Percentiles rank a stretch among this genome's conserved stretches.
phyloP scores from a whole-genome alignment of 2,329 filamentous ascomycete species.

The Orbilia brochopaga region DNA sequence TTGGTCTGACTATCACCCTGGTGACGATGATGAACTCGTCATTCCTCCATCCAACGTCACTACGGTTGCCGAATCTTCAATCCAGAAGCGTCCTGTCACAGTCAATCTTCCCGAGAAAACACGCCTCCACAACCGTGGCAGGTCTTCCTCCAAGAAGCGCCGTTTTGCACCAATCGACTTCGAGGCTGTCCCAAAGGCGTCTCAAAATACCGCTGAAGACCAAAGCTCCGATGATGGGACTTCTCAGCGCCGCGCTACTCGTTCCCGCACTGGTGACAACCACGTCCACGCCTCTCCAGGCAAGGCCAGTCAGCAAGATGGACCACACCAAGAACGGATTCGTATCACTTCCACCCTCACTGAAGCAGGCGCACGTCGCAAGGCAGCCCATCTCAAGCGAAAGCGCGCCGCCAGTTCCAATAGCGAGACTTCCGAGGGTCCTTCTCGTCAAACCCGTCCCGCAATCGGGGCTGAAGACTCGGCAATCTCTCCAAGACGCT shows the following conservation, averaged over 20 bases:
- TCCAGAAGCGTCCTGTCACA: conserved; percentile 7
- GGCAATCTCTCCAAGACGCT: too few relatives aligned
- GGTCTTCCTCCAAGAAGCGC: conserved; percentile 33
- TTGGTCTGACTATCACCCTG: too few relatives aligned
- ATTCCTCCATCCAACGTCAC: not conserved
- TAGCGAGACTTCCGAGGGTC: conserved; percentile 1
- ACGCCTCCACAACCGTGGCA: conserved; percentile 16
- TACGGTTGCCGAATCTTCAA: not conserved
- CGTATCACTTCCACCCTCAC: not conserved
- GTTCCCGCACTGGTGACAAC: conserved; percentile 3
- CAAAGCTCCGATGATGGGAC: conserved; percentile 13
- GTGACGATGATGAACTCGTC: not conserved
- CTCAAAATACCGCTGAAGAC: not conserved
- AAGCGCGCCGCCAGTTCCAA: not conserved
- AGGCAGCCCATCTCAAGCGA: not conserved
- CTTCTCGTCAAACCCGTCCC: not conserved
- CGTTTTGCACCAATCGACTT: conserved; percentile 27
- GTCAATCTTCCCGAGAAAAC: conserved; percentile 27
- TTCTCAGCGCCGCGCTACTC: conserved; percentile 6
- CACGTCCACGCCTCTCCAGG: not conserved
- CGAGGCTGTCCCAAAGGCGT: conserved; percentile 14
- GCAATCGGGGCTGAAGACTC: not conserved
- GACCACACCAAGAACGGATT: not conserved
- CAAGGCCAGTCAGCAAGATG: too few relatives aligned
- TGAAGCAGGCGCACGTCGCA: not conserved